Evolutionary conservation across 345 rosid genomes (phyloP).

Genomic region (Citrus sinensis): DVS_A1.0 CM039168.1:7981501-7982000

Average conservation of each 20-base stretch:
- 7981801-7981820: constrained; percentile 94
- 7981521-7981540: constrained; percentile 94
- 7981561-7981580: constrained; percentile 99
- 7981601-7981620: constrained; percentile 96
- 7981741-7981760: background rate
- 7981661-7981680: constrained; percentile 97
- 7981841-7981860: constrained; percentile 91
- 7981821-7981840: constrained; percentile 75
- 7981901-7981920: constrained; percentile 90
- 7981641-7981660: constrained; percentile 97
- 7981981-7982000: constrained; percentile 54
- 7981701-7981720: background rate
- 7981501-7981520: constrained; percentile 97
- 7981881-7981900: constrained; percentile 99
- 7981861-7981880: constrained; percentile 88
- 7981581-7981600: constrained; percentile 99
- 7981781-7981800: constrained; percentile 96
- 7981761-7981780: constrained; percentile 80
- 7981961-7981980: background rate
- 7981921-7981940: background rate
- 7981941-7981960: background rate
- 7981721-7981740: background rate
- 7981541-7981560: constrained; percentile 99
- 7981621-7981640: constrained; percentile 95
- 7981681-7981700: constrained; percentile 60